These are phyloP conservation scores for Xylaria scruposa DNA, from an alignment of 495 filamentous ascomycete genomes.

Conservation along the genomic window DNA sequence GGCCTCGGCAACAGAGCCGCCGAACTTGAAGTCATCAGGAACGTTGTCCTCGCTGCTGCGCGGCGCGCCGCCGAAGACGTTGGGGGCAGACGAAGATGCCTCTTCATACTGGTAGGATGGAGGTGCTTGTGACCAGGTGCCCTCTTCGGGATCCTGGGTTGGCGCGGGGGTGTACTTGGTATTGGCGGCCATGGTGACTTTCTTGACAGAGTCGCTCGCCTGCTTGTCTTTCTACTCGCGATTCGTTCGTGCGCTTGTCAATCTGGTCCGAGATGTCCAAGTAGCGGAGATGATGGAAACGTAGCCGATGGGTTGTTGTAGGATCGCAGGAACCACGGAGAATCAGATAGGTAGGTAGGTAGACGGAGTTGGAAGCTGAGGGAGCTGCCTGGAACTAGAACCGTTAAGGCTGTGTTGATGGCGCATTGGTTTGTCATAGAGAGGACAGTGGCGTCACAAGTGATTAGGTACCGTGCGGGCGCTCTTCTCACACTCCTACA, in stretches of 20 bases:
- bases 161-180: conserved; percentile 74
- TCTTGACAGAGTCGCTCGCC: background rate
- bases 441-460: conserved; percentile 22
- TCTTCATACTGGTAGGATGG: conserved; percentile 73
- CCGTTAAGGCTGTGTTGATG: conserved; percentile 14
- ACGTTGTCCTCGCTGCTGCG: conserved; percentile 87
- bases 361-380: conserved; percentile 10
- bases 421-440: conserved; percentile 16
- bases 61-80: conserved; percentile 56
- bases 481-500: background rate
- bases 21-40: conserved; percentile 99
- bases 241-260: background rate
- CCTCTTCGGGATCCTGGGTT: conserved; percentile 73
- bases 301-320: conserved; percentile 15
- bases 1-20: conserved; percentile 88
- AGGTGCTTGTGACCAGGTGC: conserved; percentile 79
- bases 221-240: background rate
- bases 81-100: conserved; percentile 45
- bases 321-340: conserved; percentile 9
- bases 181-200: conserved; percentile 64
- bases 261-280: background rate
- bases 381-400: conserved; percentile 7
- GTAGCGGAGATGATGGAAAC: background rate
- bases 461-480: background rate
- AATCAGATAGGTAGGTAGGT: conserved; percentile 16